These are phyloP conservation scores for Sugiyamaella americana DNA, from an alignment of 805 yeast genomes.

Conservation along the genomic window DNA sequence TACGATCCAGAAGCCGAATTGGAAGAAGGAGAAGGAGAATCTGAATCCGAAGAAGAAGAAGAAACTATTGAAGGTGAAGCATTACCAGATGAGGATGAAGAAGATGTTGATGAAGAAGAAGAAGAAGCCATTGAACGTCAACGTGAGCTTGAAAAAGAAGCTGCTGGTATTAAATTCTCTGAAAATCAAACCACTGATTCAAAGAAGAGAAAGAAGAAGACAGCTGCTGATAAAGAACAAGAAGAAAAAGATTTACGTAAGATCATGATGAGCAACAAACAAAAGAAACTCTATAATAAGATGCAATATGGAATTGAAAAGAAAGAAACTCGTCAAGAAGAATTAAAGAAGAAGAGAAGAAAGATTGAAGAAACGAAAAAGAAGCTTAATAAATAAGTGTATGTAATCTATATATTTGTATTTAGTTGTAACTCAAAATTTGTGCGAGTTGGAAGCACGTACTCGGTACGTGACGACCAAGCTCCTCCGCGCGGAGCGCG, in stretches of 20 bases:
- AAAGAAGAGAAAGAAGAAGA: slow-evolving; percentile 37
- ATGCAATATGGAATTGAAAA: slow-evolving; percentile 87
- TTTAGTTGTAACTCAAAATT: not conserved
- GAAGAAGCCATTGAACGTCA: slow-evolving; percentile 47
- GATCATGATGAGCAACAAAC: slow-evolving; percentile 98
- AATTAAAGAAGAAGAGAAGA: slow-evolving; percentile 58
- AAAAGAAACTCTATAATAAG: slow-evolving; percentile 87
- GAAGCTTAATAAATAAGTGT: slow-evolving; percentile 11
- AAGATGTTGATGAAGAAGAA: slow-evolving; percentile 38
- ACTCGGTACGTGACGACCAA: too few relatives aligned
- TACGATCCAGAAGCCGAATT: slow-evolving; percentile 73
- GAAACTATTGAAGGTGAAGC: slow-evolving; percentile 45
- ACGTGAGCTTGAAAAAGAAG: slow-evolving; percentile 85
- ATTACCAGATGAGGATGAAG: slow-evolving; percentile 47
- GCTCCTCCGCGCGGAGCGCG: too few relatives aligned
- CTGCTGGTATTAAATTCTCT: slow-evolving; percentile 75
- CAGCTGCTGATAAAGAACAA: slow-evolving; percentile 42
- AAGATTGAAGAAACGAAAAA: slow-evolving; percentile 32
- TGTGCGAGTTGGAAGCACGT: too few relatives aligned
- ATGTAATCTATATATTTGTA: not conserved
- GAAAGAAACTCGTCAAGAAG: slow-evolving; percentile 72
- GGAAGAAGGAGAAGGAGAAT: slow-evolving; percentile 47
- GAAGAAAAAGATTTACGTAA: slow-evolving; percentile 88
- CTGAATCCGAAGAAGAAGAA: slow-evolving; percentile 46
- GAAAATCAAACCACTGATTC: slow-evolving; percentile 38